Percentiles rank a stretch among this genome's conserved stretches.
phyloP scores from a whole-genome alignment of 73 alveolate genomes.

The Paramecium biaurelia region DNA sequence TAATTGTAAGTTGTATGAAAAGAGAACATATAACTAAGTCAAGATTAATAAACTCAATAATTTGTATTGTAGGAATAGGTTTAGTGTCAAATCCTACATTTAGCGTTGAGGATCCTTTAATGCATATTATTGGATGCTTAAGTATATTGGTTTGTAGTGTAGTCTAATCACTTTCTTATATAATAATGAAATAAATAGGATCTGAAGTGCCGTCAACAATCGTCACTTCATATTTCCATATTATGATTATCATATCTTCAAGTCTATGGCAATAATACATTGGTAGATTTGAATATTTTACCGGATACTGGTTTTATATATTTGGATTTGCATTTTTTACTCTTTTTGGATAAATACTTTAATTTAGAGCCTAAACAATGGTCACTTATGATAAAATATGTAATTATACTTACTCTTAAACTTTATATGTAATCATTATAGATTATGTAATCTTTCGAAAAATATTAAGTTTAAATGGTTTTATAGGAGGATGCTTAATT shows the following conservation, averaged over 20 bases:
- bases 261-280: not conserved
- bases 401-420: not conserved
- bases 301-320: not conserved
- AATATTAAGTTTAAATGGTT: not conserved
- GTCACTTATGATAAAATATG: not conserved
- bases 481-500: not conserved
- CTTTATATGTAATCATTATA: not conserved
- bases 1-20: not conserved
- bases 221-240: not conserved
- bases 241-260: not conserved
- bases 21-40: not conserved
- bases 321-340: not conserved
- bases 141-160: not conserved
- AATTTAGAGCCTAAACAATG: not conserved
- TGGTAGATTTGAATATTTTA: not conserved
- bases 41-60: not conserved
- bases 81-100: not conserved
- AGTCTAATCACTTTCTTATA: not conserved
- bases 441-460: not conserved
- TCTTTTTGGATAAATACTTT: not conserved
- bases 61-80: not conserved
- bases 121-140: not conserved
- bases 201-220: not conserved
- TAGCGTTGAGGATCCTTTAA: not conserved
- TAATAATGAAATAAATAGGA: not conserved